A percentile compares a stretch with the other conserved stretches of the same genome.
Evolutionary conservation across 768 basidiomycete genomes (phyloP).

Genomic region (Mycena maculata): DNA sequence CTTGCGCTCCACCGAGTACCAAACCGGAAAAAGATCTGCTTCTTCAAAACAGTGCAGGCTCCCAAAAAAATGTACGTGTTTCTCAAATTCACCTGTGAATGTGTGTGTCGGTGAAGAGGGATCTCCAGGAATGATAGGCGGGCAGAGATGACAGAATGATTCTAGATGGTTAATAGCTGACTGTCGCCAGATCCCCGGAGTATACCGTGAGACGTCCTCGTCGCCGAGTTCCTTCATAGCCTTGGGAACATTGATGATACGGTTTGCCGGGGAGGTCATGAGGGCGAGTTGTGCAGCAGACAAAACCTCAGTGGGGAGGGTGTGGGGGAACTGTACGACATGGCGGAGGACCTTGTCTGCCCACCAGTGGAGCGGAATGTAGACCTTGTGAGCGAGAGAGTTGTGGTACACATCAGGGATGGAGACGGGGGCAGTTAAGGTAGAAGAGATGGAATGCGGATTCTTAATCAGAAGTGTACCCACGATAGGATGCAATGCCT

Average conservation of each 20-base stretch:
- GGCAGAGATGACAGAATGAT: neutral
- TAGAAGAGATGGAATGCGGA: no score
- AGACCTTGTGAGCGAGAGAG: no score
- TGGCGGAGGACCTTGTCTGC: no score
- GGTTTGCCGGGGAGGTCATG: neutral
- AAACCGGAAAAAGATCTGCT: neutral
- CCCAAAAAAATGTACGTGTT: neutral
- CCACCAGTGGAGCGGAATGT: no score
- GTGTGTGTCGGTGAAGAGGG: neutral
- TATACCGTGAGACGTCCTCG: neutral
- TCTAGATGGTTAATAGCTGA: neutral
- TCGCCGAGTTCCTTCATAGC: neutral
- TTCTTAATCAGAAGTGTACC: no score
- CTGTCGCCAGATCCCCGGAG: slow-evolving; percentile 6
- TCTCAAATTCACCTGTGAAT: neutral
- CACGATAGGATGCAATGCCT: no score
- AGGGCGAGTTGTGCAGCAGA: neutral
- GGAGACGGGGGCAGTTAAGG: no score
- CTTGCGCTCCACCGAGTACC: slow-evolving; percentile 4
- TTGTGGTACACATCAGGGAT: no score
- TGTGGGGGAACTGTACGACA: no score
- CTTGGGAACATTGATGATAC: neutral
- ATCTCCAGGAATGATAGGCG: neutral
- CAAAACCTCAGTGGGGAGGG: neutral
- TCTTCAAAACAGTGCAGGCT: slow-evolving; percentile 6